A percentile compares a stretch with the other conserved stretches of the same genome.
phyloP scores from a whole-genome alignment of 176 grass and related monocot genomes.

The Dactylis glomerata region DNA sequence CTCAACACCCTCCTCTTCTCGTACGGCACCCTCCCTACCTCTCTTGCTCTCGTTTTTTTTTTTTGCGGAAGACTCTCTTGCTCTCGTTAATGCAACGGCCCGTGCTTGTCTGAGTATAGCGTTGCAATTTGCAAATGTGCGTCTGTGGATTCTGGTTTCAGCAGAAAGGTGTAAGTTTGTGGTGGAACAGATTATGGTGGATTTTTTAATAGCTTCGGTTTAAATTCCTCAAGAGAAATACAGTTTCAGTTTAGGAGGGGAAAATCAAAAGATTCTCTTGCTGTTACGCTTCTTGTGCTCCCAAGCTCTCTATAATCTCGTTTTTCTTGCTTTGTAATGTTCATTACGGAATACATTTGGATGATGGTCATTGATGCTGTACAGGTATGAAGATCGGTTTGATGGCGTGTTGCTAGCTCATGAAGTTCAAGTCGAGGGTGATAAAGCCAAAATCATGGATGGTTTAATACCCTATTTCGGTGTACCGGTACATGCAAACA shows the following conservation, averaged over 20 bases:
- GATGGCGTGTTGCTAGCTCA: conserved; percentile 72
- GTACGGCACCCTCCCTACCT: conserved; percentile 20
- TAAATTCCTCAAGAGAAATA: too few species aligned
- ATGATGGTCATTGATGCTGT: neutral
- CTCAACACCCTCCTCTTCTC: conserved; percentile 81
- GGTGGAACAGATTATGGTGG: neutral
- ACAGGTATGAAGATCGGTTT: conserved; percentile 76
- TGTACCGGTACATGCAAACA: conserved; percentile 37
- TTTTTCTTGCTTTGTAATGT: neutral
- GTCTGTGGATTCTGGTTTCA: neutral
- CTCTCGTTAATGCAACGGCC: neutral
- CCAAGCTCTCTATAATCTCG: neutral
- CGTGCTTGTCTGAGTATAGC: neutral
- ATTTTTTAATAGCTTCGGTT: too few species aligned
- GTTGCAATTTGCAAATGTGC: neutral
- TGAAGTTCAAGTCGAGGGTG: conserved; percentile 19
- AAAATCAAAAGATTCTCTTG: neutral
- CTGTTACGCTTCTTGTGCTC: neutral
- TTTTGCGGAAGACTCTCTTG: too few species aligned
- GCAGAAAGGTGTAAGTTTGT: neutral
- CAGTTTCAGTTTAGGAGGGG: neutral
- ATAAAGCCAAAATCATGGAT: conserved; percentile 54
- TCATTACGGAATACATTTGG: neutral
- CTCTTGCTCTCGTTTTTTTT: too few species aligned
- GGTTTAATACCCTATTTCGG: conserved; percentile 74